These are phyloP conservation scores for Backusella luteola DNA, from an alignment of 192 early-diverging fungal species.

Conservation along the genomic window DNA sequence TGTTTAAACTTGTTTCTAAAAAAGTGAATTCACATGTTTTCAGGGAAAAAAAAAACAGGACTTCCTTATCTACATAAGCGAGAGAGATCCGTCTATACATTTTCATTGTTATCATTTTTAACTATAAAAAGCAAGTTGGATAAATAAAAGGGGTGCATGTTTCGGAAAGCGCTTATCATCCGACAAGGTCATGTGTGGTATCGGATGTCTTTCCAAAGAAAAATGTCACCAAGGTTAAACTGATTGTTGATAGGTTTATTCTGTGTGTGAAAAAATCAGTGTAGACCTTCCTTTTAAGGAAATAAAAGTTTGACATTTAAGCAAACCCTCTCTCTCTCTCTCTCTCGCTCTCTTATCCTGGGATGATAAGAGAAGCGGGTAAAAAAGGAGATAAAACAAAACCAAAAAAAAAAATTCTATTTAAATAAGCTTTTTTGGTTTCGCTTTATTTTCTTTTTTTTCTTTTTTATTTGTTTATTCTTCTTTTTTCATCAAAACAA, in stretches of 20 bases:
- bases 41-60: background rate
- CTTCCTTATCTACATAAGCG: background rate
- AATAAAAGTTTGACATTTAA: background rate
- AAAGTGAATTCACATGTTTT: background rate
- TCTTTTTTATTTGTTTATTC: background rate
- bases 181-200: background rate
- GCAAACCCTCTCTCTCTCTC: background rate
- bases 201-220: background rate
- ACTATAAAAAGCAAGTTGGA: background rate
- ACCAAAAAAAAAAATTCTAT: background rate
- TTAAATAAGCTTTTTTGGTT: background rate
- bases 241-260: conserved; percentile 8
- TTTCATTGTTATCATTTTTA: background rate
- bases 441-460: background rate
- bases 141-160: background rate
- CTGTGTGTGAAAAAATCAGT: background rate
- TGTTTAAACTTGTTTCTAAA: background rate
- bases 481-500: background rate
- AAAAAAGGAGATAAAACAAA: background rate
- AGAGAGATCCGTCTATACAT: background rate
- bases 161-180: background rate
- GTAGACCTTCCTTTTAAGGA: background rate
- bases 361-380: background rate
- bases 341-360: background rate
- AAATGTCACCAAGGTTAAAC: background rate